Percentiles rank a stretch among this genome's conserved stretches.
Evolutionary conservation across 2,329 filamentous ascomycete species (phyloP).

Genomic region (Diaporthe velutina): DNA sequence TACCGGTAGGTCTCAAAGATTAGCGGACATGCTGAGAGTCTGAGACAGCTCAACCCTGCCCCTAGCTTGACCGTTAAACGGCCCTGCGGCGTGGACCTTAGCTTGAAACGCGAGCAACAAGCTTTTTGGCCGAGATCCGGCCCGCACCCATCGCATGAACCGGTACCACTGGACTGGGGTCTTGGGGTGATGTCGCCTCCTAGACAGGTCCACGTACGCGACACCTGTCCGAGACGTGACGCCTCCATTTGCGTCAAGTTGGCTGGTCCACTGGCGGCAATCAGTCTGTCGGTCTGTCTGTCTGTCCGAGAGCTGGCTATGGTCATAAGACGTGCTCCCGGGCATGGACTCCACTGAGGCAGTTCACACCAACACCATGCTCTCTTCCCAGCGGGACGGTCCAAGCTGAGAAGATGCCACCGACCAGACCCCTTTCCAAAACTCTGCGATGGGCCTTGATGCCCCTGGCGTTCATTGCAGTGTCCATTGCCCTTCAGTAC

Average conservation of each 20-base stretch:
- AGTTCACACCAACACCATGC: not conserved
- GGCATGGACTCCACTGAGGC: not conserved
- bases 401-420: not conserved
- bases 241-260: not conserved
- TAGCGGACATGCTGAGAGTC: not conserved
- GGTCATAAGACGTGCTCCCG: not conserved
- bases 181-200: not conserved
- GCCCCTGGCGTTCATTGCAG: not conserved
- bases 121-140: constrained; percentile 12
- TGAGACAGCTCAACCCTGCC: not conserved
- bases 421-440: not conserved
- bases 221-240: not conserved
- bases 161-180: not conserved
- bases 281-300: not conserved
- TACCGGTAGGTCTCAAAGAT: not conserved
- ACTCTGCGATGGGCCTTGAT: not conserved
- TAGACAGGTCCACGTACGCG: not conserved
- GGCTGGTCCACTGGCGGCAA: too few relatives aligned
- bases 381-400: not conserved
- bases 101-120: not conserved
- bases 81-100: too few relatives aligned
- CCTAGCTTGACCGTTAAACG: not conserved
- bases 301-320: not conserved
- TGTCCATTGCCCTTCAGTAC: not conserved
- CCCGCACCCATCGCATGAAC: not conserved